phyloP scores from a whole-genome alignment of 164 flowering plant genomes.

The Echeveria elegans region DNA sequence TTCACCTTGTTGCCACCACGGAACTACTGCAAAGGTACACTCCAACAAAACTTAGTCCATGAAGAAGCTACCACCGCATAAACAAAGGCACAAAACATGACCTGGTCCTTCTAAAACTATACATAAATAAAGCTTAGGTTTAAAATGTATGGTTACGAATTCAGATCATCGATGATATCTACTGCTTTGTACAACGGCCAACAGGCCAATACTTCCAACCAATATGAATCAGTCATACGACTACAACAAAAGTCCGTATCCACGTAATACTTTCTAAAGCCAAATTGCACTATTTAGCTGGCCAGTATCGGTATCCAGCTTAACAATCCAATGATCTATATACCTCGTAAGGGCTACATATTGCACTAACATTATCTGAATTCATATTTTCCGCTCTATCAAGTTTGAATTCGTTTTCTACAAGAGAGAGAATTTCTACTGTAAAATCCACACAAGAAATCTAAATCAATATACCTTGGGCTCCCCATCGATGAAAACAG shows the following conservation, averaged over 20 bases:
- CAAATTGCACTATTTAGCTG: not conserved
- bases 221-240: too few relatives aligned
- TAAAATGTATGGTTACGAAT: too few relatives aligned
- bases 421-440: too few relatives aligned
- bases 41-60: not conserved
- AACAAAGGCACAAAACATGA: not conserved
- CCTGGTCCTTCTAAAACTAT: not conserved
- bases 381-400: too few relatives aligned
- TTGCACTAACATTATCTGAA: too few relatives aligned
- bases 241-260: not conserved
- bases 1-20: not conserved
- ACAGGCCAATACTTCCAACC: too few relatives aligned
- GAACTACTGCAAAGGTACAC: not conserved
- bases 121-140: not conserved
- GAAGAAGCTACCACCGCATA: not conserved
- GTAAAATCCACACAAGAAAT: too few relatives aligned
- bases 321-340: not conserved
- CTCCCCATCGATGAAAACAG: slow-evolving; percentile 37
- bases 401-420: too few relatives aligned
- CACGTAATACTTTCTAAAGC: not conserved
- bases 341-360: too few relatives aligned
- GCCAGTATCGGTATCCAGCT: not conserved
- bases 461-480: slow-evolving; percentile 32
- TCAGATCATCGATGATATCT: too few relatives aligned
- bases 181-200: too few relatives aligned